These are phyloP conservation scores for Hypoxylon sp. DNA, from an alignment of 2,329 filamentous ascomycete genomes.

Conservation along the genomic window DNA sequence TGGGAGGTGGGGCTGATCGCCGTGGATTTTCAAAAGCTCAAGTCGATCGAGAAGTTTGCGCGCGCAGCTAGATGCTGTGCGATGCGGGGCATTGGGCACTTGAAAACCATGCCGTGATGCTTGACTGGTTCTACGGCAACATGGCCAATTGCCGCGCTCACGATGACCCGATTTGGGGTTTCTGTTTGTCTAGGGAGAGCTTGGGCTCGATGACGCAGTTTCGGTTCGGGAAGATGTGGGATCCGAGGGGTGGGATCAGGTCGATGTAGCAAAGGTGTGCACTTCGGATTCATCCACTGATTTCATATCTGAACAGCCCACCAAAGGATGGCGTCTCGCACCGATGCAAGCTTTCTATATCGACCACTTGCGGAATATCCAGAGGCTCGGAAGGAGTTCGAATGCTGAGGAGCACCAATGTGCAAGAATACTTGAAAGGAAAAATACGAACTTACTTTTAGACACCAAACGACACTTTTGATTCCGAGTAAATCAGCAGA, in stretches of 20 bases:
- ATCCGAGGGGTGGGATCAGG: constrained; percentile 46
- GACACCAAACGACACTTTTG: constrained; percentile 62
- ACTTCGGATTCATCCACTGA: constrained; percentile 28
- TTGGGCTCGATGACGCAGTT: constrained; percentile 50
- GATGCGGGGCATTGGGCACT: constrained; percentile 49
- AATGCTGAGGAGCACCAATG: constrained; percentile 45
- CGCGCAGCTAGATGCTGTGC: constrained; percentile 39
- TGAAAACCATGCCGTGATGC: constrained; percentile 27
- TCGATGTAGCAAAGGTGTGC: constrained; percentile 38
- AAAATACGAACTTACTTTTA: constrained; percentile 65
- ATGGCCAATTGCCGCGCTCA: constrained; percentile 15
- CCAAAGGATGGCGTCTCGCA: constrained; percentile 15
- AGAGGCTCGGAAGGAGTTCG: constrained; percentile 36
- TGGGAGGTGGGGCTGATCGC: constrained; percentile 47
- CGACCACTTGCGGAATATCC: constrained; percentile 20
- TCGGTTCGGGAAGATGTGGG: constrained; percentile 45
- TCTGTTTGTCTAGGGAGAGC: constrained; percentile 26
- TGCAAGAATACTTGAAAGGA: constrained; percentile 35
- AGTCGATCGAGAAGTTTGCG: constrained; percentile 45
- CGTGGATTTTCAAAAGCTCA: constrained; percentile 46
- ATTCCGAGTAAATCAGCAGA: constrained; percentile 51
- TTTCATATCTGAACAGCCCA: constrained; percentile 26
- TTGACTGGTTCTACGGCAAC: constrained; percentile 12
- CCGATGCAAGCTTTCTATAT: constrained; percentile 20
- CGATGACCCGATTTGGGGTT: constrained; percentile 21